These are phyloP conservation scores for Phytopythium chamaehyphon DNA, from an alignment of 352 stramenopile genomes.

Conservation along the genomic window DNA sequence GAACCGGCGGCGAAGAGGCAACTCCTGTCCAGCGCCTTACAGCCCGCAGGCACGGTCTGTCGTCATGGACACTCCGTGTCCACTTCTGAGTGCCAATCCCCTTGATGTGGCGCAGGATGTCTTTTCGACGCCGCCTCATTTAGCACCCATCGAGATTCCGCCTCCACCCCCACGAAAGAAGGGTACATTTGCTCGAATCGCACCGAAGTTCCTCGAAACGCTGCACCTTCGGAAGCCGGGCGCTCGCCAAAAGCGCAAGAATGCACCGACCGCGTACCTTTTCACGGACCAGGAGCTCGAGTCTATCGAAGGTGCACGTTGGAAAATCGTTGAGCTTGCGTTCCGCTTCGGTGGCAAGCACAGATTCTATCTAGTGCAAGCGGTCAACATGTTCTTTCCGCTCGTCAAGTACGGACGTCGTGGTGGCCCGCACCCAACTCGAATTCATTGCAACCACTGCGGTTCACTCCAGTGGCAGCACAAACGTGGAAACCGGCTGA, in stretches of 20 bases:
- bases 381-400: slow-evolving; percentile 84
- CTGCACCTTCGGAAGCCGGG: slow-evolving; percentile 43
- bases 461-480: slow-evolving; percentile 85
- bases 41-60: neutral
- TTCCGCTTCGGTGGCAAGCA: slow-evolving; percentile 85
- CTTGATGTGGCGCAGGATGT: neutral
- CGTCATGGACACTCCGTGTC: slow-evolving; percentile 1
- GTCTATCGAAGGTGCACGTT: slow-evolving; percentile 70
- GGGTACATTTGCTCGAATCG: slow-evolving; percentile 50
- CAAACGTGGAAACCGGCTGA: slow-evolving; percentile 64
- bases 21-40: slow-evolving; percentile 60
- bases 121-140: slow-evolving; percentile 2
- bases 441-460: slow-evolving; percentile 77
- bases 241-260: slow-evolving; percentile 38
- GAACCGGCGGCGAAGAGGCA: slow-evolving; percentile 37
- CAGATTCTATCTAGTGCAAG: slow-evolving; percentile 80
- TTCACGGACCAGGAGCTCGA: slow-evolving; percentile 81
- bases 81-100: slow-evolving; percentile 4
- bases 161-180: slow-evolving; percentile 19
- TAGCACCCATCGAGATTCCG: neutral
- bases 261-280: slow-evolving; percentile 32
- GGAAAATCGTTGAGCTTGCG: slow-evolving; percentile 85
- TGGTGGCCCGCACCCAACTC: slow-evolving; percentile 60
- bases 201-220: slow-evolving; percentile 50
- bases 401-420: slow-evolving; percentile 78